Evolutionary conservation across 2,329 filamentous ascomycete species (phyloP).

Genomic region (Calonectria honghensis): DNA sequence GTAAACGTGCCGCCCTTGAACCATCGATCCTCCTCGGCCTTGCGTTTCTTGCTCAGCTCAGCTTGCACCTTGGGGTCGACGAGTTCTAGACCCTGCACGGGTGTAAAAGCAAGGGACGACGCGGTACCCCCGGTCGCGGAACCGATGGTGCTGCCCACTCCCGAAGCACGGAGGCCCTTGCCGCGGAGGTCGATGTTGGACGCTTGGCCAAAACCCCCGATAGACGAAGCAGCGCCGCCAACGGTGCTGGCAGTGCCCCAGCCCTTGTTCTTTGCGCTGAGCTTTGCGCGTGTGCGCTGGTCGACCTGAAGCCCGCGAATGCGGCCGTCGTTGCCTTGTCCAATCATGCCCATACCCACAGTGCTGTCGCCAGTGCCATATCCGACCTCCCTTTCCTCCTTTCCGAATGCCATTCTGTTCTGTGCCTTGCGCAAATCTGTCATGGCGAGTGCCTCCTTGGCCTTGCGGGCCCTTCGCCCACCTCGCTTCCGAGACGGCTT

Average conservation of each 20-base stretch:
- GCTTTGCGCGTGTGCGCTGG: constrained; percentile 92
- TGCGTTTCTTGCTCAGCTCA: constrained; percentile 91
- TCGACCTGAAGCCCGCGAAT: constrained; percentile 93
- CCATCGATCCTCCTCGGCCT: constrained; percentile 95
- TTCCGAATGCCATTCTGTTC: constrained; percentile 96
- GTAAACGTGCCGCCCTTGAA: constrained; percentile 99
- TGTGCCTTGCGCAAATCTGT: constrained; percentile 97
- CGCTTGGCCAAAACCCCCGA: constrained; percentile 84
- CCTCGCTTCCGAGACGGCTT: constrained; percentile 95
- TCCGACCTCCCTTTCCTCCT: constrained; percentile 94
- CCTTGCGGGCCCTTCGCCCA: constrained; percentile 90
- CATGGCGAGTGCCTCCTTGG: constrained; percentile 97
- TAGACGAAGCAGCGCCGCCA: constrained; percentile 84
- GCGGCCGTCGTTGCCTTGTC: constrained; percentile 89
- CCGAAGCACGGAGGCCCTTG: constrained; percentile 86
- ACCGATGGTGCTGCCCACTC: constrained; percentile 83
- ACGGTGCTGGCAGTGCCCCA: constrained; percentile 86
- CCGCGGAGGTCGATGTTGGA: constrained; percentile 83
- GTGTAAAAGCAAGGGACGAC: constrained; percentile 93
- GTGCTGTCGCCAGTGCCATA: constrained; percentile 92
- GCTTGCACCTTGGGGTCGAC: constrained; percentile 94
- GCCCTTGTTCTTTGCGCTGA: constrained; percentile 95
- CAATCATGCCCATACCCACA: constrained; percentile 95
- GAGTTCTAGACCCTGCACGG: constrained; percentile 94
- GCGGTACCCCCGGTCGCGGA: constrained; percentile 83